Evolutionary conservation across 352 stramenopile species (phyloP).

Genomic region (Aphanomyces cochlioides): DNA sequence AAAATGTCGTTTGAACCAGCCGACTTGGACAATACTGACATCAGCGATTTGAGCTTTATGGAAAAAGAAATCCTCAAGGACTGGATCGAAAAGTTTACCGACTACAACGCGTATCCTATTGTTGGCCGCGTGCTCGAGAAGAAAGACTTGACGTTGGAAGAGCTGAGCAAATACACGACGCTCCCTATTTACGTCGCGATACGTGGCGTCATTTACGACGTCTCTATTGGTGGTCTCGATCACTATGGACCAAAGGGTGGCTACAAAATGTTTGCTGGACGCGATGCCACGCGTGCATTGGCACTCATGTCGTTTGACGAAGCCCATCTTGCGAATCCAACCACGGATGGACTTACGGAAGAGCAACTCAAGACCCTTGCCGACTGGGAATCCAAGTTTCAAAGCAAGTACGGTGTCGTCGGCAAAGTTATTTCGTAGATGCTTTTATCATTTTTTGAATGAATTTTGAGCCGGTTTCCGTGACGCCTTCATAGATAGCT

Average conservation of each 20-base stretch:
- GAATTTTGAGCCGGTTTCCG: no score
- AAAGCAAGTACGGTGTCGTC: slow-evolving; percentile 93
- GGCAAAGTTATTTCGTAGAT: slow-evolving; percentile 50
- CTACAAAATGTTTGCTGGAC: slow-evolving; percentile 96
- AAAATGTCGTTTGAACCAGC: slow-evolving; percentile 96
- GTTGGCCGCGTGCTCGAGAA: slow-evolving; percentile 87
- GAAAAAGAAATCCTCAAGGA: slow-evolving; percentile 84
- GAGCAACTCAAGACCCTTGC: slow-evolving; percentile 90
- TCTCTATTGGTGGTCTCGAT: slow-evolving; percentile 89
- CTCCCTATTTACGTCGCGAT: slow-evolving; percentile 92
- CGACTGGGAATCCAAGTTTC: slow-evolving; percentile 97
- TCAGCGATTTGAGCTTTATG: slow-evolving; percentile 78
- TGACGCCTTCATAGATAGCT: no score
- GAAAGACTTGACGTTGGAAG: slow-evolving; percentile 66
- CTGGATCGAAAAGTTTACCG: slow-evolving; percentile 94
- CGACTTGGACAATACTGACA: slow-evolving; percentile 83
- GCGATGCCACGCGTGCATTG: slow-evolving; percentile 91
- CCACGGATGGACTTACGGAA: slow-evolving; percentile 88
- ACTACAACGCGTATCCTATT: slow-evolving; percentile 95
- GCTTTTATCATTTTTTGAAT: no score
- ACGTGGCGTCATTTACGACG: slow-evolving; percentile 95
- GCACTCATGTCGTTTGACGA: slow-evolving; percentile 96
- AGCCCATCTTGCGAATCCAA: slow-evolving; percentile 89
- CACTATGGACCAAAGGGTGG: slow-evolving; percentile 93
- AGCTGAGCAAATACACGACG: slow-evolving; percentile 85